A percentile compares a stretch with the other conserved stretches of the same genome.
Evolutionary conservation across 306 rosid species (phyloP).

Genomic region (Vigna hirtella): DNA sequence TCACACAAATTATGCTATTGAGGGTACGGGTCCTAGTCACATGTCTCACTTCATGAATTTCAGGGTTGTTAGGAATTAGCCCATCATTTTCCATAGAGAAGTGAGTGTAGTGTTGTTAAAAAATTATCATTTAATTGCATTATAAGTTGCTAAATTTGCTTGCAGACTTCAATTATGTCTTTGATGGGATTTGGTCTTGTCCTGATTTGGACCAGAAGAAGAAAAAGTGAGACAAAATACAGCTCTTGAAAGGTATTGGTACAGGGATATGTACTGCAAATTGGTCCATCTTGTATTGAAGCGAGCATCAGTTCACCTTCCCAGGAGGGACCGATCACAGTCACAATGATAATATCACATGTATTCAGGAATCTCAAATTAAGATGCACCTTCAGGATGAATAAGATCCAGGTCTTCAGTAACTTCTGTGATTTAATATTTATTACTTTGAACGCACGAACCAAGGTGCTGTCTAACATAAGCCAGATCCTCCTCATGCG

Average conservation of each 20-base stretch:
- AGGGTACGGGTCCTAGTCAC: no score
- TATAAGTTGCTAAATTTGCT: constrained; percentile 40
- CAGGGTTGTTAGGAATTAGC: no score
- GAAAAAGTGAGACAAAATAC: constrained; percentile 50
- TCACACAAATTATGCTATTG: no score
- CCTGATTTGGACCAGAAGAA: constrained; percentile 73
- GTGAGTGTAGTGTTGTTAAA: constrained; percentile 14
- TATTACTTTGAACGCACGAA: neutral
- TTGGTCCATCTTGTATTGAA: constrained; percentile 32
- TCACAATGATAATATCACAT: constrained; percentile 19
- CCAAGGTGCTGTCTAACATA: neutral
- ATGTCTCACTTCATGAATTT: no score
- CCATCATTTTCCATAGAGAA: neutral
- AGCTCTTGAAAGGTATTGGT: constrained; percentile 32
- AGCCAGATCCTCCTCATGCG: neutral
- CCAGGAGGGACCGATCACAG: constrained; percentile 5
- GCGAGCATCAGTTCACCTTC: neutral
- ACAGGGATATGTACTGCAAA: constrained; percentile 5
- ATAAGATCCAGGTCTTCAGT: constrained; percentile 17
- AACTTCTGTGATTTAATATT: neutral
- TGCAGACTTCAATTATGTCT: constrained; percentile 95
- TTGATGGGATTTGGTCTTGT: constrained; percentile 98
- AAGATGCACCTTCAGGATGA: neutral
- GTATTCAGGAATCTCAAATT: neutral
- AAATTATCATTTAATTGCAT: constrained; percentile 16